These are phyloP conservation scores for Pelargonium citronellum DNA, from an alignment of 441 rosid genomes.

Conservation along the genomic window DNA sequence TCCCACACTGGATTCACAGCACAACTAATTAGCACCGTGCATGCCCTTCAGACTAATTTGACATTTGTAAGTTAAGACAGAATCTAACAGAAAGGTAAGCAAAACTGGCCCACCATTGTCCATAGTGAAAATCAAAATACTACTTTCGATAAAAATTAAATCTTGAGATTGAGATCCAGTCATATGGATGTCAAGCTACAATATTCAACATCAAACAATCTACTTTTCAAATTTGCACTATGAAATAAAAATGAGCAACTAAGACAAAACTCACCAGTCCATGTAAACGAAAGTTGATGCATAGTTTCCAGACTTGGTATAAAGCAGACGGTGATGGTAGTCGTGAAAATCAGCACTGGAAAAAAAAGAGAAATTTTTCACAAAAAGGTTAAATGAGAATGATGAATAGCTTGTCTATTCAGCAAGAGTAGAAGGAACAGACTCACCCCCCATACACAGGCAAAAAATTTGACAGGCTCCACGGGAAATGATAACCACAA, in stretches of 20 bases:
- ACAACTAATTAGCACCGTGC: not conserved
- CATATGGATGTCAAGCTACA: not conserved
- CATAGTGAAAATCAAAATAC: not conserved
- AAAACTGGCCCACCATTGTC: not conserved
- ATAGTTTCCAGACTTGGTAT: constrained; percentile 95
- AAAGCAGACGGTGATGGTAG: constrained; percentile 88
- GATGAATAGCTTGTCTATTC: not conserved
- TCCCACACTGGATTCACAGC: not conserved
- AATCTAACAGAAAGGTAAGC: not conserved
- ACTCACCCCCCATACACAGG: constrained; percentile 95
- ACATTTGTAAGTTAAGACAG: not conserved
- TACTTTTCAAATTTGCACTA: not conserved
- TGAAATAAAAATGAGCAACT: not conserved
- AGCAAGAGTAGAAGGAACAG: constrained; percentile 2
- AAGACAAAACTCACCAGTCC: constrained; percentile 66
- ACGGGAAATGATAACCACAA: constrained; percentile 96
- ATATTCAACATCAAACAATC: not conserved
- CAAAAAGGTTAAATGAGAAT: constrained; percentile 8
- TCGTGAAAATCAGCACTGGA: constrained; percentile 92
- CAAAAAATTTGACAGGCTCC: constrained; percentile 89
- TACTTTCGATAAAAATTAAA: not conserved
- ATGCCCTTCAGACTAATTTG: not conserved
- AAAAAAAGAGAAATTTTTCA: constrained; percentile 12
- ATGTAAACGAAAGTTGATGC: constrained; percentile 87
- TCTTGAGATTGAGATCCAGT: not conserved